Base-by-base conservation (phyloP, 192 early-diverging fungal genomes). In the Coemansia sp. region DNA sequence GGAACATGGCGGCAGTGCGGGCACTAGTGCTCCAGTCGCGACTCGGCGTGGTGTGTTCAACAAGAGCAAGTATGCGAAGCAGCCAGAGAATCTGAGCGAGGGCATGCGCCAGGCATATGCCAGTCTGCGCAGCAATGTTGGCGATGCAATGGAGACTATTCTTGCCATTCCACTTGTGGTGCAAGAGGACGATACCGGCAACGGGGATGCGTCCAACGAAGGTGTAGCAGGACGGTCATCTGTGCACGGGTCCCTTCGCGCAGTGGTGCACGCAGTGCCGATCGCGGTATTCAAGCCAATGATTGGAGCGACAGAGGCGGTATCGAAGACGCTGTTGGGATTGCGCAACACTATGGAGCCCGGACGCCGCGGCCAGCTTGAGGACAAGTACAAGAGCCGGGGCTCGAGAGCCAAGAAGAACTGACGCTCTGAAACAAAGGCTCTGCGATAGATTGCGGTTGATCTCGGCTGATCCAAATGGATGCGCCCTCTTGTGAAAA, bases 301-400 rank as follows among this genome's bases (percentile, higher is more conserved):
- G 88, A 97, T 98, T 74, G 94, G 96, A 0, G 89, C 92, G 0
- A 90, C 94, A 0, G 96, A 96, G 50, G 96, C 94, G 0, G 88
- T 96, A 14, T 92, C 93, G 1, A 94, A 96, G 76, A 88, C 93
- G 7, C 80, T 98, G 24, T 84, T 95, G 57, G 94, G 96, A 1
- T 60, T 98, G 61, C 88, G 92, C 56, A 98, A 95, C 71, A 88
- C 89, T 8, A 87, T 98, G 56, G 96, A 98, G 74, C 92, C 93
- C 5, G 84, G 68, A 10, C 86, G 90, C 38, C 82, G 85, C 62
- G 63, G 86, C 10, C 87, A 94, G 66, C 90, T 86, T 68, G 88
- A 96, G 68, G 94, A 97, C 71, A 82, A 82, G 68, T 82, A 82
- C 69, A 82, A 82, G 72, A 65, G 65, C 52, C 67, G 80, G 7